Evolutionary conservation across 2,329 filamentous ascomycete genomes (phyloP).

Genomic region (Diaporthe sp.): DNA sequence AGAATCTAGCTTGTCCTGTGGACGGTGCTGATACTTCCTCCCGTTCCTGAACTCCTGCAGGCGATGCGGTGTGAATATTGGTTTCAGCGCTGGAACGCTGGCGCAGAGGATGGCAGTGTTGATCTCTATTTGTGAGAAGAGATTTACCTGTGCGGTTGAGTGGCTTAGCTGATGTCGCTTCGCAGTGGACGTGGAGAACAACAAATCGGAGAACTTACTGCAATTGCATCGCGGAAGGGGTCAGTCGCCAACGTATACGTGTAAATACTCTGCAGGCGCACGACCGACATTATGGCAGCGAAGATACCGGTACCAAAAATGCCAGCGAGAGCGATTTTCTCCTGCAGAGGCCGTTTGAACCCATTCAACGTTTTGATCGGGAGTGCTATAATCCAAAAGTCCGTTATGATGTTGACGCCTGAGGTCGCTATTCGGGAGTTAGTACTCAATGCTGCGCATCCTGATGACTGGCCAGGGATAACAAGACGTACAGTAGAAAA

Average conservation of each 20-base stretch:
- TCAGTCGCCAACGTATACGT: conserved; percentile 54
- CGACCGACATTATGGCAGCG: conserved; percentile 54
- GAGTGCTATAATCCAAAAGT: conserved; percentile 60
- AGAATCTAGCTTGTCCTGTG: not conserved
- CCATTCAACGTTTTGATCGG: conserved; percentile 60
- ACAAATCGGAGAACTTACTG: not conserved
- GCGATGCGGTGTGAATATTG: conserved; percentile 52
- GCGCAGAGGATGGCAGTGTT: conserved; percentile 65
- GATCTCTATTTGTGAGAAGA: conserved; percentile 64
- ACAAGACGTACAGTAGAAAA: conserved; percentile 52
- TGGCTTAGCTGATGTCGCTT: not conserved
- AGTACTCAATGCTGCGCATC: not conserved
- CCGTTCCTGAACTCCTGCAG: conserved; percentile 3
- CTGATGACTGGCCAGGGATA: too few species aligned
- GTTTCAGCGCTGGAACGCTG: conserved; percentile 64
- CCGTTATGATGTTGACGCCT: conserved; percentile 61
- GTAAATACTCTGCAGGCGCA: conserved; percentile 57
- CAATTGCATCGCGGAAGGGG: conserved; percentile 48
- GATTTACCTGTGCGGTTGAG: conserved; percentile 48
- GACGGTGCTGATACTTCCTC: not conserved
- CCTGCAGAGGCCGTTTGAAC: conserved; percentile 61
- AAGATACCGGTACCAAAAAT: conserved; percentile 59
- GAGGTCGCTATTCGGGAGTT: conserved; percentile 52
- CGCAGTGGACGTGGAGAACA: not conserved
- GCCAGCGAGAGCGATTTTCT: conserved; percentile 64